Base-by-base conservation (phyloP, 2,329 filamentous ascomycete species). In the Meredithiella fracta region DNA sequence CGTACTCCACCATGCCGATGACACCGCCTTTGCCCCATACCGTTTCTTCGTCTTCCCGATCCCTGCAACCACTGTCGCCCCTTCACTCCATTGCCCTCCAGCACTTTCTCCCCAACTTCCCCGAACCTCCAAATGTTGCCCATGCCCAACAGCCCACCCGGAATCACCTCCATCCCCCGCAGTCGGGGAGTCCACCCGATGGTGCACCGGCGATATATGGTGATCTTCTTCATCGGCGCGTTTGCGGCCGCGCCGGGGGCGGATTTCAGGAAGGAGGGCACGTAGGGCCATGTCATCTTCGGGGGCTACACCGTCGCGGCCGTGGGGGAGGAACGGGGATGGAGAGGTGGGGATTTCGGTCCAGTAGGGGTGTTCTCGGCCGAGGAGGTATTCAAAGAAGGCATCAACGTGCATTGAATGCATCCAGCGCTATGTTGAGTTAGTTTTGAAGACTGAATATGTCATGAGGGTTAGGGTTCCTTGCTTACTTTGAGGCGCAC, bases 341-440 rank as follows among this genome's bases (percentile, higher is more conserved):
- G 77, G 72, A 14, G 77, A 74, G 4, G 75, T 71, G 0, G 89
- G 89, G 23, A 94, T 76, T 37, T 87, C 78, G 15, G 78, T 82
- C 72, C 84, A 94, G 67, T 96, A 96, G 25, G 78, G 72, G 60
- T 88, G 88, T 51, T 81, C 26, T 25, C 53, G 53, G n/a, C 50
- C 58, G 60, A 91, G 75, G 20, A 94, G 78, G 66, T 88, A 96
- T 66, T 94, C 88, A 64, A 95, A 96, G 66, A 96, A 96, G 9
- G 88, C 86, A 72, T 94, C 87, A 54, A 95, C 81, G 66, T 95
- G 90, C 85, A 94, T 91, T 3, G 89, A 90, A 66, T 88, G 87
- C 86, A 96, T 92, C 90, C 90, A 96, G 65, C 91, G 83, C 86
- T 86, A 63, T 40, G 50, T n/a, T 22, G 17, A 7, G 29, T 51